These are phyloP conservation scores for Flaveria sonorensis DNA, from an alignment of 129 eudicot species.

Conservation along the genomic window DNA sequence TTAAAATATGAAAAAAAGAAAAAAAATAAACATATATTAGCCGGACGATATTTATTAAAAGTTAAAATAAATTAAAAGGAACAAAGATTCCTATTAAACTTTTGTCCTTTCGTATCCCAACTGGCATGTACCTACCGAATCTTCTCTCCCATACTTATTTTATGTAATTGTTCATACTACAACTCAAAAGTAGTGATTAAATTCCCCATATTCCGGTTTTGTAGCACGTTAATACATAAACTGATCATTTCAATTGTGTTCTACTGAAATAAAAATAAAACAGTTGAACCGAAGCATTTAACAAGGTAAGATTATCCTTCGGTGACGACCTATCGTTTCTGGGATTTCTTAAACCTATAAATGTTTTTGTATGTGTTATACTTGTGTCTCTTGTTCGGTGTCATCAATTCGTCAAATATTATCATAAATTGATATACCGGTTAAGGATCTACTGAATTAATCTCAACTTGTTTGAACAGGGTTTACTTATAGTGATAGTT, in stretches of 20 bases:
- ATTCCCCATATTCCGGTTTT: constrained; percentile 1
- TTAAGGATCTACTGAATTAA: no score
- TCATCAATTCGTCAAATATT: no score
- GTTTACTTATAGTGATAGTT: neutral
- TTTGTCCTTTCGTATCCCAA: constrained; percentile 28
- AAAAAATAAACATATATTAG: neutral
- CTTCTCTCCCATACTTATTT: constrained; percentile 4
- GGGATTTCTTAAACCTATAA: no score
- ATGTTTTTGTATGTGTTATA: no score
- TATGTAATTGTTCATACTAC: neutral
- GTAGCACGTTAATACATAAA: neutral
- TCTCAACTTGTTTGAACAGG: no score
- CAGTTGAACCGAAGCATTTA: neutral
- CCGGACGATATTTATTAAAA: neutral
- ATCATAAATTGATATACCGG: no score
- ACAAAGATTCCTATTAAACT: constrained; percentile 9
- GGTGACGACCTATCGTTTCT: no score
- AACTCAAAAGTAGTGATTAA: constrained; percentile 18
- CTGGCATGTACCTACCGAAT: constrained; percentile 40
- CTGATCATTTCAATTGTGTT: neutral
- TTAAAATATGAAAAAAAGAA: neutral
- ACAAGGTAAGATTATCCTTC: neutral
- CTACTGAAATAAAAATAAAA: neutral
- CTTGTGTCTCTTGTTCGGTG: no score
- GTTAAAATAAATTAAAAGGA: neutral